Base-by-base conservation (phyloP, 1,139 yeast genomes). In the Candida albicans region DNA sequence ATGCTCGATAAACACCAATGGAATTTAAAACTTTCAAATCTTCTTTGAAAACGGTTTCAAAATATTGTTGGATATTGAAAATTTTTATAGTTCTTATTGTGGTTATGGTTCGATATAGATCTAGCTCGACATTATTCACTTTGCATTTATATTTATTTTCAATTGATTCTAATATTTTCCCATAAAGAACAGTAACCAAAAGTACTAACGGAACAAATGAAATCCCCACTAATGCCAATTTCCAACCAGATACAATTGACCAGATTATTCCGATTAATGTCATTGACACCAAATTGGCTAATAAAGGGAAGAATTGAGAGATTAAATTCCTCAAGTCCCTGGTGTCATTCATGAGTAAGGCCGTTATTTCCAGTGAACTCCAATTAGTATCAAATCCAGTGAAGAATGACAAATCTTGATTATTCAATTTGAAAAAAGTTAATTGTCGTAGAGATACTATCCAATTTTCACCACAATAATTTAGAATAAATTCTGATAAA, bases 241-340 rank as follows among this genome's bases (percentile, higher is more conserved):
- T 86, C 98, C 98, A 93, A 0, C 96, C 96, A n/a, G 75, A 59
- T 0, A 73, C 72, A 5, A 89, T 52, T 0, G 96, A 82, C 97
- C 98, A 91, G 5, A 79, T 66, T 4, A 82, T 53, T 2, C 96
- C 95, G 18, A 82, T 64, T 0, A 70, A 34, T 0, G 84, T 68
- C 44, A 90, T 72, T 0, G 81, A 66, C 1, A 77, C 43, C 39
- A 87, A 71, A 4, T 83, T 77, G 1, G 80, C 55, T 0, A 77
- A 42, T 0, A 85, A 75, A 10, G 82, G 70, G 30, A 88, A 57
- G 50, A 84, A 83, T 35, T 79, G 79, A 1, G 89, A 73, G 2
- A 86, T 73, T 41, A 88, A 66, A 2, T 71, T 65, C 48, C 96
- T 73, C 50, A 87, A 67, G 56, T 88, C 96, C 53, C 96, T 79